Evolutionary conservation across 2,329 filamentous ascomycete genomes (phyloP).

Genomic region (Beauveria bassiana): DNA sequence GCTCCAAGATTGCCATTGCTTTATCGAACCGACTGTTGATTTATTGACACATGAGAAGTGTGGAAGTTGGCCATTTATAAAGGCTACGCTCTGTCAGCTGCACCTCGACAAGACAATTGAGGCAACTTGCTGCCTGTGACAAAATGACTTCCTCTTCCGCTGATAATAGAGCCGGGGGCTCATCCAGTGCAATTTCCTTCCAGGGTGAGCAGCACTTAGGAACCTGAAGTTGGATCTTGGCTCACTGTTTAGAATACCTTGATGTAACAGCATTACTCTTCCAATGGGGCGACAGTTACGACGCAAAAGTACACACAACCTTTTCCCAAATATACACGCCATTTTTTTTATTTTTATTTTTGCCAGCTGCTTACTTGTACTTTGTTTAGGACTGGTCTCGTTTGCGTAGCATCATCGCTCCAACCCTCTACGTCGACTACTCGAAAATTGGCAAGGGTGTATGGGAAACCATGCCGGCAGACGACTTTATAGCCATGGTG

Average conservation of each 20-base stretch:
- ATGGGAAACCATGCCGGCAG: constrained; percentile 54
- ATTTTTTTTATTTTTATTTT: no score
- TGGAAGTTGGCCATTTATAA: neutral
- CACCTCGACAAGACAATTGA: neutral
- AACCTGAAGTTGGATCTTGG: neutral
- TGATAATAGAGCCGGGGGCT: neutral
- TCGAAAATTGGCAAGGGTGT: neutral
- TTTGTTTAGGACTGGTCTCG: neutral
- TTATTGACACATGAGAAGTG: neutral
- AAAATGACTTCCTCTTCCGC: neutral
- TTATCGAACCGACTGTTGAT: neutral
- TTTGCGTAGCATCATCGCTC: neutral
- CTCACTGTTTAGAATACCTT: neutral
- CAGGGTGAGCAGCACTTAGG: neutral
- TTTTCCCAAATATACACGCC: neutral
- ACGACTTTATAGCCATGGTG: constrained; percentile 55
- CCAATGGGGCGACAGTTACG: neutral
- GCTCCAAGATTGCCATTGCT: neutral
- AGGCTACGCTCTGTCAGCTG: neutral
- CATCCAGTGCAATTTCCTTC: neutral
- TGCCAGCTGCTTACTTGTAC: neutral
- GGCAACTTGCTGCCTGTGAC: neutral
- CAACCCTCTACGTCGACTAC: constrained; percentile 1
- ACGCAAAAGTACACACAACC: neutral
- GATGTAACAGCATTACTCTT: neutral